phyloP scores from a whole-genome alignment of 2,329 filamentous ascomycete species.

The Hysterium pulicare region DNA sequence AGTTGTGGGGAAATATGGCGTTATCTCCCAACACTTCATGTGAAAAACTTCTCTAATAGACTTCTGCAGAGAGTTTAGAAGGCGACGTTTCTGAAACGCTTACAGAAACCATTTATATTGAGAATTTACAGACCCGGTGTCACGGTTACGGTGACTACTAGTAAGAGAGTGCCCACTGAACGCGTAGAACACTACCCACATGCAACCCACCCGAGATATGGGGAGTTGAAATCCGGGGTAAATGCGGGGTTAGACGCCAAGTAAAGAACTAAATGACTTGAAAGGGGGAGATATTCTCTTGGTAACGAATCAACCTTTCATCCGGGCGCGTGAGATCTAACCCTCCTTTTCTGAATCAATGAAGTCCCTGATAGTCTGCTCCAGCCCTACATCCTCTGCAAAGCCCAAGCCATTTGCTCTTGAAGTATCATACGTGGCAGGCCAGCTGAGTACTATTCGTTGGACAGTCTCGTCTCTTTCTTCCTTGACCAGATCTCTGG shows the following conservation, averaged over 20 bases:
- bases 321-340: background rate
- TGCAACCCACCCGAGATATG: background rate
- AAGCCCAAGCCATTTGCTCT: slow-evolving; percentile 55
- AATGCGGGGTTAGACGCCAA: slow-evolving; percentile 9
- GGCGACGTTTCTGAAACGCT: no score
- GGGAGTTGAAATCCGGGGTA: slow-evolving; percentile 12
- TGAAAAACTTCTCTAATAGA: no score
- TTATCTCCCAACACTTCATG: no score
- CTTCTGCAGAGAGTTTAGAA: no score
- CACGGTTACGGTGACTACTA: no score
- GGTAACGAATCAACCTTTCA: slow-evolving; percentile 4
- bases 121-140: no score
- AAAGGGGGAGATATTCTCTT: background rate
- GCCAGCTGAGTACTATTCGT: slow-evolving; percentile 56
- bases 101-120: no score
- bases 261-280: no score
- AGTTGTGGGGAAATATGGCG: no score
- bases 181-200: no score
- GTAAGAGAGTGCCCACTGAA: no score
- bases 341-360: slow-evolving; percentile 25
- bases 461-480: slow-evolving; percentile 50
- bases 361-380: slow-evolving; percentile 47
- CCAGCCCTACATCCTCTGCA: slow-evolving; percentile 46
- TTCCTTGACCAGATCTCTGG: slow-evolving; percentile 50
- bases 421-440: slow-evolving; percentile 53